Evolutionary conservation across 1,284 basidiomycete species (phyloP), one percentile per base, ranked within the genome.

Genomic region (Bjerkandera adusta): DNA sequence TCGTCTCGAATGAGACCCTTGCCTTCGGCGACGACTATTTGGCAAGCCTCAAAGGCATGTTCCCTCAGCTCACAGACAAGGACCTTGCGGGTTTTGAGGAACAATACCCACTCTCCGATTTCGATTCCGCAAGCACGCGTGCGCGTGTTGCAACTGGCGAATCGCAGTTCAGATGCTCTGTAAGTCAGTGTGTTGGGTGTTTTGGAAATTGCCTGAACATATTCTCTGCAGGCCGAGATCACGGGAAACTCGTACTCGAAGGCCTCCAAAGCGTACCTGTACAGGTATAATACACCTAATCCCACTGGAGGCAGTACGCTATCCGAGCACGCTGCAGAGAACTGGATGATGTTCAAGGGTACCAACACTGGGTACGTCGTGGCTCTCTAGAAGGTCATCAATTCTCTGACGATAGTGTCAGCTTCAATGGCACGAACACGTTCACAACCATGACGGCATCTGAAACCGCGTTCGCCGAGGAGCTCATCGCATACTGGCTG

Each of bases 321-420:
- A 18, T 73, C 76, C 4, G 62, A 51, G 11, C 79, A 82, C 53
- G 72, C 78, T 3, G 68, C 80, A 1, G 79, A 83, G 58, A 81
- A 81, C 54, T 81, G 74, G 72, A 79, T 81, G 76, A 78, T 81
- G 79, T 80, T 81, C 64, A 61, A 61, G 20, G 79, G 79, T 2
- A 74, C 71, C 0, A 76, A 75, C 42, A 80, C 79, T n/a, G 79
- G 79, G 78, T 81, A 53, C 12, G 65, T 45, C 34, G 27, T n/a
- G n/a, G n/a, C 30, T n/a, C n/a, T n/a, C n/a, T n/a, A n/a, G n/a
- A n/a, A n/a, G n/a, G n/a, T n/a, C n/a, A n/a, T n/a, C n/a, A 15
- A 37, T 37, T 16, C 21, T n/a, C n/a, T n/a, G n/a, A n/a, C n/a
- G n/a, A n/a, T n/a, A n/a, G n/a, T n/a, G n/a, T 21, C 56, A 79